Evolutionary conservation across 768 basidiomycete species (phyloP).

Genomic region (Naganishia friedmannii): DNA sequence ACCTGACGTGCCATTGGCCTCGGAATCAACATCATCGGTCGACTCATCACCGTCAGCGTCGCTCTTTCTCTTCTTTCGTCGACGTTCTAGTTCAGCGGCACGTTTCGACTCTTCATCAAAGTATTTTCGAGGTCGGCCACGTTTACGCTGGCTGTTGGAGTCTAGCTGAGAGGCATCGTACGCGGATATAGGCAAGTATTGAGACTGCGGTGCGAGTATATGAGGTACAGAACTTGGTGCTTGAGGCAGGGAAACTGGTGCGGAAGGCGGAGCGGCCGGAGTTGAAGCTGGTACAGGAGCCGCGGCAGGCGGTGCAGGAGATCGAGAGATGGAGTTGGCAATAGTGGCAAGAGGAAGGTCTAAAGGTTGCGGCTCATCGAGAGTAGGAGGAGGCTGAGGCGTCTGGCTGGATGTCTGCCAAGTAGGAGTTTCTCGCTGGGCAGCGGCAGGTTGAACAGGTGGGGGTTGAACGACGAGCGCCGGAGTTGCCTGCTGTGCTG

Average conservation of each 20-base stretch:
- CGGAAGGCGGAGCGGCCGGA: background rate
- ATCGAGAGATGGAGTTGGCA: background rate
- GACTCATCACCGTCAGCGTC: background rate
- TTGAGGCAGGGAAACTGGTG: background rate
- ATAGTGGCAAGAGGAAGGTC: background rate
- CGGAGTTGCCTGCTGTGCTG: background rate
- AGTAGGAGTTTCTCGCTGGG: background rate
- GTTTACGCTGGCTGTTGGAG: background rate
- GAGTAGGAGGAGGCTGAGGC: background rate
- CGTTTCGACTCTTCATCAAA: slow-evolving; percentile 7
- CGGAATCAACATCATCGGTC: background rate
- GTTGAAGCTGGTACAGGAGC: background rate
- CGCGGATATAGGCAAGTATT: background rate
- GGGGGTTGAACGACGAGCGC: too few relatives aligned
- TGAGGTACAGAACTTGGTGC: background rate
- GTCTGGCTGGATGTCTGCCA: background rate
- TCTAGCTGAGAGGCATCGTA: background rate
- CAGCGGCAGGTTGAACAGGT: background rate
- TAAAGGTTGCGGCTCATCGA: background rate
- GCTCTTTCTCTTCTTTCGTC: background rate
- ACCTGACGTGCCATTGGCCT: background rate
- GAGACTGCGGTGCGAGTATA: background rate
- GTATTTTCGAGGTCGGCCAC: slow-evolving; percentile 1
- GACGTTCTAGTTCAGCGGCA: background rate
- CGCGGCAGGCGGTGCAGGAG: background rate